phyloP scores from a whole-genome alignment of 1,284 basidiomycete genomes.

The Termitomyces sp. region DNA sequence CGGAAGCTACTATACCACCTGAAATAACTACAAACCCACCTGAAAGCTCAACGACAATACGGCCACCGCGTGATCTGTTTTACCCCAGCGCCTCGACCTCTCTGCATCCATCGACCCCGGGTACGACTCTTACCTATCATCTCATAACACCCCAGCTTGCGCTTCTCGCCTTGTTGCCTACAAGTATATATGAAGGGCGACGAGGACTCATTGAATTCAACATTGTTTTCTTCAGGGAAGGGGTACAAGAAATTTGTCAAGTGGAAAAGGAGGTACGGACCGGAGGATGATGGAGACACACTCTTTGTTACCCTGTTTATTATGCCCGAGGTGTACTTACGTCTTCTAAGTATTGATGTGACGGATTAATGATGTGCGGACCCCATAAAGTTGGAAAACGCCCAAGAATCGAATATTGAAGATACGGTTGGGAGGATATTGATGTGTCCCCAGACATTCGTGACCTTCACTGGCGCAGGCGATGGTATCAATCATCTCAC shows the following conservation, averaged over 20 bases:
- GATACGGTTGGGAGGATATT: background rate
- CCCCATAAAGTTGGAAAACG: constrained; percentile 9
- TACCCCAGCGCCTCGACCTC: constrained; percentile 52
- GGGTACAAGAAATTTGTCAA: constrained; percentile 70
- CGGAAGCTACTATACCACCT: constrained; percentile 14
- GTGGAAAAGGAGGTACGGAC: constrained; percentile 59
- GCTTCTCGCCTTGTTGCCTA: constrained; percentile 77
- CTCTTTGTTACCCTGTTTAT: constrained; percentile 2
- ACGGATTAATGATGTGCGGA: background rate
- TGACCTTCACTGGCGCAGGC: background rate
- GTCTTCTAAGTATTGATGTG: constrained; percentile 2
- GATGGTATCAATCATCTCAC: background rate
- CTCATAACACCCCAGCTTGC: constrained; percentile 79
- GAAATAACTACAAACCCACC: background rate
- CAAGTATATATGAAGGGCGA: constrained; percentile 71
- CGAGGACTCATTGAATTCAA: constrained; percentile 91
- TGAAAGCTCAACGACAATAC: constrained; percentile 3
- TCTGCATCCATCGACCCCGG: constrained; percentile 56
- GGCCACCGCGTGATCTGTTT: constrained; percentile 29
- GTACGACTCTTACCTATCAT: constrained; percentile 83
- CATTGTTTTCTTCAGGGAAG: constrained; percentile 82
- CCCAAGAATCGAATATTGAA: background rate
- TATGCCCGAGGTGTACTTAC: constrained; percentile 8
- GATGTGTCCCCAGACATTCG: background rate
- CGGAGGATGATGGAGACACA: constrained; percentile 18